phyloP scores from a whole-genome alignment of 225 moss, liverwort and hornwort species.

The Neckera pumila region DNA sequence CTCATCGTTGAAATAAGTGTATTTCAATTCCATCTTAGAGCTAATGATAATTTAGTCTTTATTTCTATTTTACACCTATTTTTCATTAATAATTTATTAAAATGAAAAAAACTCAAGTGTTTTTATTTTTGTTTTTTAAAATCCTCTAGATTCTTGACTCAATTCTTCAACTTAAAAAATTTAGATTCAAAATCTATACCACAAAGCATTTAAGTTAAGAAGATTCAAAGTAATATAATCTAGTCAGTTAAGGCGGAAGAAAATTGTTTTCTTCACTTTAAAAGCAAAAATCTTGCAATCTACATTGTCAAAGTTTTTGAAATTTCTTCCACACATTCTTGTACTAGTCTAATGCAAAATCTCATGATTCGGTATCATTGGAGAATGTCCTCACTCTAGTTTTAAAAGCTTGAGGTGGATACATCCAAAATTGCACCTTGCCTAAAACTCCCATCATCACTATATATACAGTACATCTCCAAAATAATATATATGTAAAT shows the following conservation, averaged over 20 bases:
- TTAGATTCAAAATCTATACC: not conserved
- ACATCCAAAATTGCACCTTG: accelerated
- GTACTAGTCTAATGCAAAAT: not conserved
- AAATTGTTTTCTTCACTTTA: not conserved
- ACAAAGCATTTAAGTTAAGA: not conserved
- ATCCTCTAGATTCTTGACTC: accelerated
- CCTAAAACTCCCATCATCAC: not conserved
- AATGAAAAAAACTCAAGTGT: not conserved
- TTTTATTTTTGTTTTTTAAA: not conserved
- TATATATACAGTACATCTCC: no score
- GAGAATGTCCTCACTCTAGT: not conserved
- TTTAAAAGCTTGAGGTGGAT: not conserved
- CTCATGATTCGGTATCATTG: accelerated
- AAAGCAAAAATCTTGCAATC: not conserved
- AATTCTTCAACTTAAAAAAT: no score
- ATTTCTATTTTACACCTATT: accelerated
- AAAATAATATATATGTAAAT: no score
- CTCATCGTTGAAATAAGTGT: not conserved
- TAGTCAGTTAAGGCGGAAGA: accelerated
- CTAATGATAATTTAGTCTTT: not conserved
- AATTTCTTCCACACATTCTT: not conserved
- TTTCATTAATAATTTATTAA: not conserved
- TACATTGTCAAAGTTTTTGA: accelerated
- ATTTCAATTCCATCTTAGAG: not conserved
- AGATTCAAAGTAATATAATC: not conserved